Evolutionary conservation across 176 grass and related monocot genomes (phyloP).

Genomic region (Eragrostis nindensis): DNA sequence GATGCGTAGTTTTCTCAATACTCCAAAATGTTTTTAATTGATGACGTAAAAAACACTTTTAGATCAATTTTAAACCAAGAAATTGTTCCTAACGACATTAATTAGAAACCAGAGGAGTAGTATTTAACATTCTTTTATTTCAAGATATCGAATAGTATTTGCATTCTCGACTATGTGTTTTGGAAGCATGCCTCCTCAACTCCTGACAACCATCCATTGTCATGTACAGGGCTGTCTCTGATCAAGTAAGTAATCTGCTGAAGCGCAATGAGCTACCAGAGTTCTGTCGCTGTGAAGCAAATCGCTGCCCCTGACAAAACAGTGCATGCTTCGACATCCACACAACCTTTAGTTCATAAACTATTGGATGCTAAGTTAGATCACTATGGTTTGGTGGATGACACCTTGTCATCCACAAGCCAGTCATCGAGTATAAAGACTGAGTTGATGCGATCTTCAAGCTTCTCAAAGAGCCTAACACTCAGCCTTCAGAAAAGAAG

Average conservation of each 20-base stretch:
- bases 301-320: conserved; percentile 47
- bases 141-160: not conserved
- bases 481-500: conserved; percentile 53
- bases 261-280: conserved; percentile 64
- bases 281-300: conserved; percentile 40
- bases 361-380: conserved; percentile 47
- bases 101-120: too few species aligned
- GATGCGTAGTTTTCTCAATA: not conserved
- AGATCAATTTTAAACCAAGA: too few species aligned
- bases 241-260: not conserved
- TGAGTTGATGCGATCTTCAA: conserved; percentile 42
- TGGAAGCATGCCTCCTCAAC: not conserved
- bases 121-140: too few species aligned
- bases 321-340: conserved; percentile 43
- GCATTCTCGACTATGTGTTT: not conserved
- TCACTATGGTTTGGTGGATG: conserved; percentile 18
- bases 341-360: conserved; percentile 50
- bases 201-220: conserved; percentile 5
- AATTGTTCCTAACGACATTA: too few species aligned
- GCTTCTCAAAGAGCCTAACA: conserved; percentile 44
- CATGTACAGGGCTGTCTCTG: not conserved
- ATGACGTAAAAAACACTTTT: too few species aligned
- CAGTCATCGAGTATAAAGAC: conserved; percentile 54
- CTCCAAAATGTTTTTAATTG: too few species aligned
- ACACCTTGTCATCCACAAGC: conserved; percentile 55